Conservation (phyloP, 345 rosid genomes). For the Salix arbutifolia region DNA sequence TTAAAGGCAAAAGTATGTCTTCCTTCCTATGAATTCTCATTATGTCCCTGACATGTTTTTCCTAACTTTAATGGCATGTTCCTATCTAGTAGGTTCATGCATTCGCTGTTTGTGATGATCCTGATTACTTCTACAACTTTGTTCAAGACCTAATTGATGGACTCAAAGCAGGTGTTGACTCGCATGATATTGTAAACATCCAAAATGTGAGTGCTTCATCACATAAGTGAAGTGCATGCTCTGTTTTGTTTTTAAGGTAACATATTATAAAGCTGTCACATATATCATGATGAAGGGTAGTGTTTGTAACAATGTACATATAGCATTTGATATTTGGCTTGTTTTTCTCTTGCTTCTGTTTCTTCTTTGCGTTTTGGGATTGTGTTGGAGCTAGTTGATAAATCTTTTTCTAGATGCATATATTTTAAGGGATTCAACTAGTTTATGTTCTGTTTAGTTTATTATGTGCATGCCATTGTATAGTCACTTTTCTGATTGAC, state of each 20-base stretch:
- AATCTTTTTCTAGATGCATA: no score
- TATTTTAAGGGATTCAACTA: no score
- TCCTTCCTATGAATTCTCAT: slow-evolving; percentile 3
- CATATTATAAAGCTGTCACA: neutral
- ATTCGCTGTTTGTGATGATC: slow-evolving; percentile 84
- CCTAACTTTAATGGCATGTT: slow-evolving; percentile 10
- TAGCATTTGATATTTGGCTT: no score
- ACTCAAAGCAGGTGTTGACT: slow-evolving; percentile 61
- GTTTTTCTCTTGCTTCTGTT: no score
- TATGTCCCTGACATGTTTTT: neutral
- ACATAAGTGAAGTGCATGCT: neutral
- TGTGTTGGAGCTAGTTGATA: no score
- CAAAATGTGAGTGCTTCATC: slow-evolving; percentile 55
- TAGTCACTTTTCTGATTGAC: neutral
- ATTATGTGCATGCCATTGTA: neutral
- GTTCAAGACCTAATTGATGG: slow-evolving; percentile 85
- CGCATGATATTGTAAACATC: slow-evolving; percentile 61
- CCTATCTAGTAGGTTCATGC: slow-evolving; percentile 72
- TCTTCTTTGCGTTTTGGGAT: no score
- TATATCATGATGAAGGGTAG: neutral
- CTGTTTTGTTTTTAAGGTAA: neutral
- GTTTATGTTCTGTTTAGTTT: neutral
- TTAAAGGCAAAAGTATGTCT: slow-evolving; percentile 72
- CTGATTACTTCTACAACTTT: slow-evolving; percentile 78
- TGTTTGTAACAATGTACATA: neutral